These are phyloP conservation scores for Acer yangbiense DNA, from an alignment of 345 rosid genomes.

Conservation along the genomic window DNA sequence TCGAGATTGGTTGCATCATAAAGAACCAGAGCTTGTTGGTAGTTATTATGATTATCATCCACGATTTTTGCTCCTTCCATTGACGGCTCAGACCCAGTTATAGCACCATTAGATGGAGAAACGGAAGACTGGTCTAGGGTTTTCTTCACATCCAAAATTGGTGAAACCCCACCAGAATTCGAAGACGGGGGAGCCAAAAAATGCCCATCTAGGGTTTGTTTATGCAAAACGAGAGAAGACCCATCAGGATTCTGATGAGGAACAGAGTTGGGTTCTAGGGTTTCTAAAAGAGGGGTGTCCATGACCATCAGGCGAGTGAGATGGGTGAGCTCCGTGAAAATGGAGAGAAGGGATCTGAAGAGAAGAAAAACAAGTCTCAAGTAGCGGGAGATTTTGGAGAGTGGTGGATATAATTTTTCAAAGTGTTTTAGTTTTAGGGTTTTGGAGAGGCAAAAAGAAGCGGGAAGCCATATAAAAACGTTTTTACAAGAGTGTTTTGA, in stretches of 20 bases:
- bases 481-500: not conserved
- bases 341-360: not conserved
- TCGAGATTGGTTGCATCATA: not conserved
- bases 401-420: not conserved
- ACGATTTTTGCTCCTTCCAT: not conserved
- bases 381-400: not conserved
- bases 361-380: not conserved
- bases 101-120: no score
- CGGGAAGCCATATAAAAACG: slow-evolving; percentile 19
- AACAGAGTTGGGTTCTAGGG: not conserved
- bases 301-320: not conserved
- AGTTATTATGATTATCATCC: not conserved
- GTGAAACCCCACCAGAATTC: not conserved
- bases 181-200: not conserved
- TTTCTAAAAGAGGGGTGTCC: not conserved
- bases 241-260: not conserved
- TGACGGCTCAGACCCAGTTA: not conserved
- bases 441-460: slow-evolving; percentile 4
- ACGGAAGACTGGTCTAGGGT: not conserved
- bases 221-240: not conserved
- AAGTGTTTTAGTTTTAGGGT: not conserved
- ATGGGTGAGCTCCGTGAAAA: not conserved
- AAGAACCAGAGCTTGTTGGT: not conserved
- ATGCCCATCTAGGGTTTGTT: not conserved
- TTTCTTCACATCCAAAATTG: not conserved